Evolutionary conservation across 805 yeast species (phyloP).

Genomic region (Candida pseudofarinosa): DNA sequence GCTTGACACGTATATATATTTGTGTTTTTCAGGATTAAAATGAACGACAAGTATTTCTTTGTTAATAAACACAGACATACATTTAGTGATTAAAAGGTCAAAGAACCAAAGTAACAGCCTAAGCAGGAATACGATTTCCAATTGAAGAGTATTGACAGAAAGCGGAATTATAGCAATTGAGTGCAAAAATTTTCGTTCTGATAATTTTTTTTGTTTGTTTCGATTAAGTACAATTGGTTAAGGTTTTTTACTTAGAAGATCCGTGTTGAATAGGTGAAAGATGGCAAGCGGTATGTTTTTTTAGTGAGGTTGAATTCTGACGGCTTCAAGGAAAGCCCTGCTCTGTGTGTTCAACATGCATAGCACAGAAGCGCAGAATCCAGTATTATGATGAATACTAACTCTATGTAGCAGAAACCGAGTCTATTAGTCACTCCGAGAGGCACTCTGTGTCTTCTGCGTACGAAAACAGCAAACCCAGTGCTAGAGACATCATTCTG

Average conservation of each 20-base stretch:
- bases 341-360: too few relatives aligned
- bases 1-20: slow-evolving; percentile 1
- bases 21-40: background rate
- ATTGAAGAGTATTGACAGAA: background rate
- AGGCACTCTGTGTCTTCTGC: background rate
- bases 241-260: background rate
- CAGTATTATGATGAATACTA: slow-evolving; percentile 1
- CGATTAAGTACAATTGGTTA: background rate
- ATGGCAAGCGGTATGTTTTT: slow-evolving; percentile 1
- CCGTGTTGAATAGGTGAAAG: background rate
- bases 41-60: background rate
- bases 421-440: slow-evolving; percentile 1
- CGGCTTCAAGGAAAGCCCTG: too few relatives aligned
- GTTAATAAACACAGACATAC: background rate
- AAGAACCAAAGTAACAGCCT: background rate
- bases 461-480: background rate
- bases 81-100: background rate
- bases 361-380: background rate
- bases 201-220: background rate
- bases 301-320: too few relatives aligned
- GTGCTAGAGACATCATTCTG: slow-evolving; percentile 15
- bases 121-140: background rate
- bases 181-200: background rate
- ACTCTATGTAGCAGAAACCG: slow-evolving; percentile 2
- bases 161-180: background rate